phyloP scores from a whole-genome alignment of 169 alveolate species.

The Pseudocohnilembus persalinus region DNA sequence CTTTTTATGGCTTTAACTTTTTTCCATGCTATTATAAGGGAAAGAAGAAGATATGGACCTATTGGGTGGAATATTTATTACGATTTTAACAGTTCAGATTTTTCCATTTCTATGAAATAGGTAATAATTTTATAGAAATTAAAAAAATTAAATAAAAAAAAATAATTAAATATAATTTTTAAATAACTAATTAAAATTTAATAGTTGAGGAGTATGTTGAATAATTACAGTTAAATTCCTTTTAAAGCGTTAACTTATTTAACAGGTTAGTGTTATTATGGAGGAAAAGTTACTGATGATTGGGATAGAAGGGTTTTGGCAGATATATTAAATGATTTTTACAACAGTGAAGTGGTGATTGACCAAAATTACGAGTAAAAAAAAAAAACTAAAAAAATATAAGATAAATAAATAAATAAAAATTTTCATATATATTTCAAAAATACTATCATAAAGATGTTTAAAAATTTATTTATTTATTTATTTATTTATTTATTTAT shows the following conservation, averaged over 20 bases:
- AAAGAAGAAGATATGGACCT: constrained; percentile 90
- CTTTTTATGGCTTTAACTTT: neutral
- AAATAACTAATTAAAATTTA: too few species aligned
- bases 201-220: constrained; percentile 87
- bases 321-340: constrained; percentile 81
- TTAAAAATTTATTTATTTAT: too few species aligned
- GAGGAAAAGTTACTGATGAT: constrained; percentile 94
- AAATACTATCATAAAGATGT: too few species aligned
- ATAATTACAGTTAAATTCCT: constrained; percentile 85
- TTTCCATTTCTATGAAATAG: constrained; percentile 84
- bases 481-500: too few species aligned
- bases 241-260: constrained; percentile 85
- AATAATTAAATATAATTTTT: too few species aligned
- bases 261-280: constrained; percentile 88
- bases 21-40: constrained; percentile 87
- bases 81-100: constrained; percentile 86
- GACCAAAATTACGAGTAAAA: too few species aligned
- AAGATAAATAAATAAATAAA: too few species aligned
- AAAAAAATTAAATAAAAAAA: too few species aligned
- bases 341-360: constrained; percentile 82
- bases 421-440: too few species aligned
- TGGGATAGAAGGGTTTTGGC: constrained; percentile 89
- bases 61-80: constrained; percentile 91
- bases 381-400: too few species aligned
- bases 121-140: too few species aligned